phyloP scores from a whole-genome alignment of 1,284 basidiomycete species.

The Somion occarium region DNA sequence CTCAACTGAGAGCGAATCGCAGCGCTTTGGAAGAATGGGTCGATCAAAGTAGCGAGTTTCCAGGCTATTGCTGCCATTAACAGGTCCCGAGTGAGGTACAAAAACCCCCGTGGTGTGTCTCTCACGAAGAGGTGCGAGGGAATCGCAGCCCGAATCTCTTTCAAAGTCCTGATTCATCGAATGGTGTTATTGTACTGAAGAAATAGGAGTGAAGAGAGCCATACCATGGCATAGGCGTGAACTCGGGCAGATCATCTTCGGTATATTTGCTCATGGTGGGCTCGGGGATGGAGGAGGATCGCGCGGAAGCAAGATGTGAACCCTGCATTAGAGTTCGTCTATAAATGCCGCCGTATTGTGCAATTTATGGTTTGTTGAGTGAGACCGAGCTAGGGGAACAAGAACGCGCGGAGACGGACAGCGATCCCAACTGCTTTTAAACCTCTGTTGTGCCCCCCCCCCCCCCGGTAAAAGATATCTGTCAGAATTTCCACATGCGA shows the following conservation, averaged over 20 bases:
- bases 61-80: conserved; percentile 5
- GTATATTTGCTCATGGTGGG: neutral
- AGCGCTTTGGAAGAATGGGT: conserved; percentile 4
- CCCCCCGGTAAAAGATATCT: no score
- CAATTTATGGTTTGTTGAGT: no score
- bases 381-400: no score
- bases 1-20: conserved; percentile 14
- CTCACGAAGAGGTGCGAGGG: conserved; percentile 31
- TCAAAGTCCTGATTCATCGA: conserved; percentile 2
- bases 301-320: neutral
- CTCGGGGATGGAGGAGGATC: neutral
- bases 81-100: conserved; percentile 8
- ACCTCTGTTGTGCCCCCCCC: no score
- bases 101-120: conserved; percentile 6
- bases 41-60: conserved; percentile 5
- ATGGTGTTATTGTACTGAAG: neutral
- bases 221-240: conserved; percentile 10
- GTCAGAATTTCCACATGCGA: no score
- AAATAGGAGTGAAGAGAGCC: neutral
- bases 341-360: no score
- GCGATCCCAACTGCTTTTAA: no score
- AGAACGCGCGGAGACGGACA: no score
- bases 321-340: no score
- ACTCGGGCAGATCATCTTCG: conserved; percentile 7
- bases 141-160: conserved; percentile 45